Conservation (phyloP, 306 rosid genomes). For the Rubus idaeus region DNA sequence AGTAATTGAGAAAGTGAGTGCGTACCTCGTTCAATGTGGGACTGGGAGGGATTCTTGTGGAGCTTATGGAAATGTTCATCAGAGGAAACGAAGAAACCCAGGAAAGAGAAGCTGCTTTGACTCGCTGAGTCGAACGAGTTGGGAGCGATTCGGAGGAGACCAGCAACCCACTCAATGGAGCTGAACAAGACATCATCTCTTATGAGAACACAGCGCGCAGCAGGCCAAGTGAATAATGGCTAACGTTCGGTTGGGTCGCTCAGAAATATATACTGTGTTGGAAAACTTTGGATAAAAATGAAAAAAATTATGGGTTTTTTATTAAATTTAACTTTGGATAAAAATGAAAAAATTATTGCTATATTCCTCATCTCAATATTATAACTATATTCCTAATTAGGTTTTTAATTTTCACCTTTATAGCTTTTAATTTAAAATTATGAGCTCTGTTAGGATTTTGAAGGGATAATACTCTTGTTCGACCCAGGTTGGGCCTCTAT, state of each 20-base stretch:
- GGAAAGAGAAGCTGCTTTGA: conserved; percentile 39
- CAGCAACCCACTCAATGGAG: conserved; percentile 9
- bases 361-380: too few species aligned
- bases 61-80: conserved; percentile 13
- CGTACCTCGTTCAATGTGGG: conserved; percentile 22
- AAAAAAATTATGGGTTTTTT: too few species aligned
- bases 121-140: conserved; percentile 12
- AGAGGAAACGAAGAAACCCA: conserved; percentile 52
- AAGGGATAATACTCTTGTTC: too few species aligned
- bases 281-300: not conserved
- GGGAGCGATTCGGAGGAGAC: conserved; percentile 16
- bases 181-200: conserved; percentile 22
- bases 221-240: not conserved
- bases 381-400: too few species aligned
- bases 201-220: not conserved
- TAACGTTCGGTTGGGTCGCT: not conserved
- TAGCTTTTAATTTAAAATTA: too few species aligned
- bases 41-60: conserved; percentile 16
- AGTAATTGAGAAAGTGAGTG: not conserved
- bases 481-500: too few species aligned
- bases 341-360: too few species aligned
- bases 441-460: too few species aligned
- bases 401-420: too few species aligned
- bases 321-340: too few species aligned
- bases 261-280: not conserved